Evolutionary conservation across 805 yeast species (phyloP).

Genomic region (Metschnikowia colocasiae): DNA sequence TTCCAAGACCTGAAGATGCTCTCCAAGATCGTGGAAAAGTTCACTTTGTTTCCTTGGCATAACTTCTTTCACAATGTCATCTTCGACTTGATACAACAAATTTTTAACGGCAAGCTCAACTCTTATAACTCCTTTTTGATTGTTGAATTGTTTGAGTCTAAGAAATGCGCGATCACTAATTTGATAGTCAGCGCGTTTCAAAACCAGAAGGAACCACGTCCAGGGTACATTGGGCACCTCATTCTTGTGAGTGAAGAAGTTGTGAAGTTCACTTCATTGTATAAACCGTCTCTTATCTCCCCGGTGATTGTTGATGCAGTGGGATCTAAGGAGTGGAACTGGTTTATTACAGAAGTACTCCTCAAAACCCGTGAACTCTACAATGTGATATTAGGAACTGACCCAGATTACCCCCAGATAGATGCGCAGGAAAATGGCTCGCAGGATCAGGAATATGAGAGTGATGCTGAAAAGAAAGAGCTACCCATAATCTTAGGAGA

Average conservation of each 20-base stretch:
- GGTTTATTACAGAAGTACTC: slow-evolving; percentile 47
- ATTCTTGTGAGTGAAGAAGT: slow-evolving; percentile 93
- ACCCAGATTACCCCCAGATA: slow-evolving; percentile 16
- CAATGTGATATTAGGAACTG: slow-evolving; percentile 54
- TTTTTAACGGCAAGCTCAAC: slow-evolving; percentile 87
- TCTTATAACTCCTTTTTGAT: slow-evolving; percentile 65
- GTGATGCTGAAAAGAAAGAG: slow-evolving; percentile 16
- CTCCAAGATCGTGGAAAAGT: slow-evolving; percentile 63
- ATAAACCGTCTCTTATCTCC: slow-evolving; percentile 57
- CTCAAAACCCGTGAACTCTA: slow-evolving; percentile 53
- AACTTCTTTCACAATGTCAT: slow-evolving; percentile 96
- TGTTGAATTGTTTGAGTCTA: slow-evolving; percentile 27
- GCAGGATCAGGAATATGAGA: slow-evolving; percentile 18
- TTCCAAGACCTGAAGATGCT: slow-evolving; percentile 72
- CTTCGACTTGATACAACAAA: slow-evolving; percentile 92
- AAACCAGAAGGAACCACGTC: slow-evolving; percentile 51
- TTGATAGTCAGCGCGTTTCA: slow-evolving; percentile 51
- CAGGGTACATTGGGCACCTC: slow-evolving; percentile 97
- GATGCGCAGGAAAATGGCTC: slow-evolving; percentile 7
- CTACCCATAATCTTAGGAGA: slow-evolving; percentile 34
- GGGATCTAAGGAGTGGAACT: slow-evolving; percentile 38
- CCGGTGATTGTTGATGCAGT: slow-evolving; percentile 62
- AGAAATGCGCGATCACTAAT: slow-evolving; percentile 11
- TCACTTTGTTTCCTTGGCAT: slow-evolving; percentile 91
- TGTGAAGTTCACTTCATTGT: slow-evolving; percentile 73